phyloP scores from a whole-genome alignment of 192 early-diverging fungal species.

The Dimargaris cristalligena region DNA sequence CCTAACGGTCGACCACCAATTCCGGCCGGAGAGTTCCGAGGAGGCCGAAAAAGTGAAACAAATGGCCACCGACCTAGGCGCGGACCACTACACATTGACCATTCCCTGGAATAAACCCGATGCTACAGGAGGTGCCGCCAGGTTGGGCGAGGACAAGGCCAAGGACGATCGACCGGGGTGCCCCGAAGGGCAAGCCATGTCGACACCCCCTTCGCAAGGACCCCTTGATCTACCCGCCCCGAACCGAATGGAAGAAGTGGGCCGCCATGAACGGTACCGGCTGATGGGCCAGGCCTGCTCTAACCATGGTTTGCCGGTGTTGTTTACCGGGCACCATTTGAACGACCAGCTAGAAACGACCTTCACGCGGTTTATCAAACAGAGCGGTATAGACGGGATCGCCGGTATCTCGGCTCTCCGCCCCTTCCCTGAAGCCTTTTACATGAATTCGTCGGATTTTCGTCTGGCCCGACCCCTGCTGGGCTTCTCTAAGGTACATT shows the following conservation, averaged over 20 bases:
- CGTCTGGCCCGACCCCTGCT: conserved; percentile 1
- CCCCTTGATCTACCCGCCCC: not conserved
- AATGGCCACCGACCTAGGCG: not conserved
- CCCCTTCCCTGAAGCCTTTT: not conserved
- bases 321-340: conserved; percentile 6
- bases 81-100: not conserved
- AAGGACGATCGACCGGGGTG: no score
- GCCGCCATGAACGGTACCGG: conserved; percentile 5
- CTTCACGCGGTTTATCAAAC: not conserved
- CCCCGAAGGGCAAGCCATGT: no score
- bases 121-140: no score
- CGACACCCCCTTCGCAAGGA: no score
- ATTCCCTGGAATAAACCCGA: not conserved
- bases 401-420: conserved; percentile 1
- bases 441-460: no score
- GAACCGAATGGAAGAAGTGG: conserved; percentile 5
- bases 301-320: not conserved
- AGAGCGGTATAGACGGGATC: conserved; percentile 3
- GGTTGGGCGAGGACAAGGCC: no score
- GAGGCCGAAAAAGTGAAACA: not conserved
- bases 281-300: conserved; percentile 3
- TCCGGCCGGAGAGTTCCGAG: conserved; percentile 4
- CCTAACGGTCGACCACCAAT: conserved; percentile 13
- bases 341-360: not conserved
- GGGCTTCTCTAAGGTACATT: not conserved